A percentile compares a stretch with the other conserved stretches of the same genome.
Conservation (phyloP, 2,329 filamentous ascomycete species). For the Fusarium sp. region DNA sequence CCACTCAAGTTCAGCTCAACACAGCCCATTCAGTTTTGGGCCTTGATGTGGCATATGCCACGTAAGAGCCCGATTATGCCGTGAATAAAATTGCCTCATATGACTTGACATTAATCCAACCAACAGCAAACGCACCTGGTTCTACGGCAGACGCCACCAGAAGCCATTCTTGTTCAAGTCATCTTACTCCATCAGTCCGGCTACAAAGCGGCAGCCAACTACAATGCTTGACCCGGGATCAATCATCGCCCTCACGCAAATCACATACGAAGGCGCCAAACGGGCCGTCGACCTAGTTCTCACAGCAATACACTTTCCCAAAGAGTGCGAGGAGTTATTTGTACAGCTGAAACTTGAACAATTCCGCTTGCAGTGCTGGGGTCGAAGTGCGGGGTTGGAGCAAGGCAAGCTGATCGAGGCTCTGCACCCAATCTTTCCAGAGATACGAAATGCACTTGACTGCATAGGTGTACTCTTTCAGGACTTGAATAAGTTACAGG, state of each 20-base stretch:
- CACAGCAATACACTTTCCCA: background rate
- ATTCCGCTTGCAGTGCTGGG: slow-evolving; percentile 9
- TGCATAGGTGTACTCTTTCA: background rate
- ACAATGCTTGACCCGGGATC: slow-evolving; percentile 3
- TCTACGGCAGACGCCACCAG: too few species aligned
- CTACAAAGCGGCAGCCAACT: background rate
- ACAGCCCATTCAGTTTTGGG: background rate
- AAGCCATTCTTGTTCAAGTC: too few species aligned
- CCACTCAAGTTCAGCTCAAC: background rate
- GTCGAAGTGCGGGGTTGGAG: slow-evolving; percentile 7
- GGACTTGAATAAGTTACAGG: background rate
- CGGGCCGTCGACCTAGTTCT: background rate
- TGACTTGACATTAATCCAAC: too few species aligned
- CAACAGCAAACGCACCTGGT: too few species aligned
- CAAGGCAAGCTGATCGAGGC: slow-evolving; percentile 1
- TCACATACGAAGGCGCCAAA: slow-evolving; percentile 6
- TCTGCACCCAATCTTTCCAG: background rate
- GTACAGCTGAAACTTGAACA: slow-evolving; percentile 6
- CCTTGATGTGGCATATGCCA: background rate
- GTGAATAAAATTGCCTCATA: background rate
- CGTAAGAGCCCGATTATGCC: background rate
- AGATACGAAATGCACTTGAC: background rate
- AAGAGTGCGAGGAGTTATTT: background rate
- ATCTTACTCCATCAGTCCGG: too few species aligned
- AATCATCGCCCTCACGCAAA: slow-evolving; percentile 2